Evolutionary conservation across 2,329 filamentous ascomycete genomes (phyloP), one percentile per base, ranked within the genome.

Genomic region (Exophiala xenobiotica): DNA sequence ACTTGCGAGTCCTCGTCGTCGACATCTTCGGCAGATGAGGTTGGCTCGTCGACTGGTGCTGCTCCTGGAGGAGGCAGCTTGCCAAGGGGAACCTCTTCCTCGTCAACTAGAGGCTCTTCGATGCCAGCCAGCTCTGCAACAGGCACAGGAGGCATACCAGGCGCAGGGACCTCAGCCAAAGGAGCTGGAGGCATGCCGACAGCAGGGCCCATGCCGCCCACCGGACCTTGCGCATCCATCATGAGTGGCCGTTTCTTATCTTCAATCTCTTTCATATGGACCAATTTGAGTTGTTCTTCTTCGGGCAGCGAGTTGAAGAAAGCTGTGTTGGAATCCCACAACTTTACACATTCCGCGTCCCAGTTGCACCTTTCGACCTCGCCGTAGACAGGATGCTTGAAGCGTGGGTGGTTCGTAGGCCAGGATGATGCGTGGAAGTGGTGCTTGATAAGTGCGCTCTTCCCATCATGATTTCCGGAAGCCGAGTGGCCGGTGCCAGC

Each of bases 391-490:
- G 83, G 83, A 63, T 88, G 85, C 46, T 74, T 82, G 68, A 77
- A 85, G 20, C 85, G 75, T 1, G 81, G 83, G 63, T 88, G 85
- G 3, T 74, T 74, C 44, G 77, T 78, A 2, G 85, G 85, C 85
- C 85, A 88, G 53, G 81, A 79, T 1, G 84, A 87, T 1, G 85
- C 85, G 65, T 88, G 85, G 63, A 87, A 88, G 67, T 87, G 84
- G 64, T 88, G 85, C 65, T 83, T 85, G 20, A 88, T 83, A 1
- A 88, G 72, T 1, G 85, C 85, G 16, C 77, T 76, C 44, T 83
- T 74, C 1, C 83, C 76, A 45, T 84, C 77, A 66, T 88, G 85
- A 62, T 84, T 87, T 11, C 84, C 85, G 0, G 83, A 86, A 63
- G 87, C 79, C 0, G 85, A 87, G 66, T 88, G 85, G 8, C 85